Evolutionary conservation across 1,139 yeast genomes (phyloP).

Genomic region (Debaryomyces nepalensis): DNA sequence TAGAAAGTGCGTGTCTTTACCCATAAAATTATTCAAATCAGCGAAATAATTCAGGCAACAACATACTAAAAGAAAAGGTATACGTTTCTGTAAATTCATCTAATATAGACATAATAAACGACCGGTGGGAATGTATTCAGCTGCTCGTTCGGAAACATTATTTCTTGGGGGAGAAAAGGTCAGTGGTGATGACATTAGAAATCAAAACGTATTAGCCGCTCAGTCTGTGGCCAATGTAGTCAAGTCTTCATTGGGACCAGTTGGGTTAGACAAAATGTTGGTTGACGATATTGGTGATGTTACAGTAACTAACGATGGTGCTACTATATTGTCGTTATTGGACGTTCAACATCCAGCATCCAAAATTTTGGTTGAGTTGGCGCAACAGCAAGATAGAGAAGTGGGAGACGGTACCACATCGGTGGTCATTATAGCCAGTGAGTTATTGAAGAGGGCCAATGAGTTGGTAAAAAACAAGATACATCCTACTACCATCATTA

Average conservation of each 20-base stretch:
- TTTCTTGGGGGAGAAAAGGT: slow-evolving; percentile 95
- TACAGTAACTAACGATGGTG: slow-evolving; percentile 98
- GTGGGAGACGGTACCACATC: slow-evolving; percentile 98
- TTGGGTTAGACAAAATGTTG: slow-evolving; percentile 96
- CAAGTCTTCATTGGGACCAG: slow-evolving; percentile 96
- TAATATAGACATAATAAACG: slow-evolving; percentile 8
- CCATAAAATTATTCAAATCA: slow-evolving; percentile 8
- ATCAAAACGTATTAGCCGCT: slow-evolving; percentile 95
- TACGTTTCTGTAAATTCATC: neutral
- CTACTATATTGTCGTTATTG: slow-evolving; percentile 85
- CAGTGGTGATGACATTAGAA: slow-evolving; percentile 95
- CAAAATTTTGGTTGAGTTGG: slow-evolving; percentile 92
- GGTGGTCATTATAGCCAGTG: slow-evolving; percentile 96
- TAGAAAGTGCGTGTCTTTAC: slow-evolving; percentile 6
- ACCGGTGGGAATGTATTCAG: slow-evolving; percentile 40
- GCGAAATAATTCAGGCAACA: slow-evolving; percentile 6
- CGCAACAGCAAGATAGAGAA: slow-evolving; percentile 98
- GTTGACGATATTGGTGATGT: slow-evolving; percentile 99
- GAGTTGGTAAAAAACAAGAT: slow-evolving; percentile 91
- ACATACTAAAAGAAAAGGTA: neutral
- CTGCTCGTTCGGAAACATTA: slow-evolving; percentile 88
- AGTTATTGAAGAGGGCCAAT: slow-evolving; percentile 88
- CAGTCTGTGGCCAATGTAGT: slow-evolving; percentile 97
- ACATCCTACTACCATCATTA: slow-evolving; percentile 96
- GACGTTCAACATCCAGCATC: slow-evolving; percentile 99